Conservation (phyloP, 2,329 filamentous ascomycete genomes). For the Aspergillus sojae region DNA sequence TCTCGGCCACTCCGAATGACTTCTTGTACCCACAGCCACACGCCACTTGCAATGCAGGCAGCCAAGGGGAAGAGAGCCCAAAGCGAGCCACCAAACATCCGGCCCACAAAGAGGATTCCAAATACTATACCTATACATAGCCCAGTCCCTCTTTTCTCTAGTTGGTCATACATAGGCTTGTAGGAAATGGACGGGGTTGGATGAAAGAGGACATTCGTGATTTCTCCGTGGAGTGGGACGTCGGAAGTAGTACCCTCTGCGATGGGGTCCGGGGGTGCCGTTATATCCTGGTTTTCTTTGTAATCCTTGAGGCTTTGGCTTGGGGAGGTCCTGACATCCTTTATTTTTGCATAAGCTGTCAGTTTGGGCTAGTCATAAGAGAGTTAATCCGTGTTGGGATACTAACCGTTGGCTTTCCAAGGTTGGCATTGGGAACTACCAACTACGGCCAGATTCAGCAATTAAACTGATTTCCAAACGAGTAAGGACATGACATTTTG, state of each 20-base stretch:
- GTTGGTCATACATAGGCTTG: slow-evolving; percentile 77
- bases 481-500: neutral
- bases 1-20: slow-evolving; percentile 79
- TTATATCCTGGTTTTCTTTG: slow-evolving; percentile 81
- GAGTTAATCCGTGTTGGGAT: slow-evolving; percentile 10
- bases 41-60: slow-evolving; percentile 71
- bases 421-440: slow-evolving; percentile 85
- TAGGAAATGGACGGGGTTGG: slow-evolving; percentile 89
- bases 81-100: slow-evolving; percentile 75
- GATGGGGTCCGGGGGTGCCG: slow-evolving; percentile 85
- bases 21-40: slow-evolving; percentile 90
- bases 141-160: slow-evolving; percentile 74
- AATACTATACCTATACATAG: slow-evolving; percentile 72
- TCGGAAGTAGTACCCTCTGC: slow-evolving; percentile 82
- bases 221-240: slow-evolving; percentile 93
- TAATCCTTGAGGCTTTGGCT: slow-evolving; percentile 78
- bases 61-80: slow-evolving; percentile 75
- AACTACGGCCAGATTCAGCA: slow-evolving; percentile 52
- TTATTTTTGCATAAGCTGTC: slow-evolving; percentile 1
- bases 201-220: slow-evolving; percentile 94
- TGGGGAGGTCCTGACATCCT: slow-evolving; percentile 69
- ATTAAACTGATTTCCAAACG: neutral
- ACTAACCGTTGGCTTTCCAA: slow-evolving; percentile 69
- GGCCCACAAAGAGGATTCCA: slow-evolving; percentile 75
- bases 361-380: neutral